Conservation (phyloP, 2,329 filamentous ascomycete species). For the Microsporum audouinii region DNA sequence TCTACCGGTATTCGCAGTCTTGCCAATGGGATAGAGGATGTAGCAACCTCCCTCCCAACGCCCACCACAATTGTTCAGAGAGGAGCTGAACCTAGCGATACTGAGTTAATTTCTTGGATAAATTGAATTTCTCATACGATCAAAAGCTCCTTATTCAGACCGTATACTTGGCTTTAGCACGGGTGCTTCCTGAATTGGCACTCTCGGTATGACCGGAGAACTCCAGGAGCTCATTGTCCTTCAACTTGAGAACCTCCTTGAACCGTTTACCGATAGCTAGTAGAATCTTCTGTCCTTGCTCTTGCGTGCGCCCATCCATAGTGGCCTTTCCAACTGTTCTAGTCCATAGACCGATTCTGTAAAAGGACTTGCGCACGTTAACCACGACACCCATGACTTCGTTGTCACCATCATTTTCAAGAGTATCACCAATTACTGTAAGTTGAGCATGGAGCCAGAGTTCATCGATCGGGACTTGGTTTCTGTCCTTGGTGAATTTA, state of each 20-base stretch:
- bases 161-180: slow-evolving; percentile 86
- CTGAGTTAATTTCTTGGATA: background rate
- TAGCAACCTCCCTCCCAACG: background rate
- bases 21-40: background rate
- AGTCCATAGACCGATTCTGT: slow-evolving; percentile 95
- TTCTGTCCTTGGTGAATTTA: slow-evolving; percentile 63
- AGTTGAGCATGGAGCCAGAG: slow-evolving; percentile 97
- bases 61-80: background rate
- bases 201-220: slow-evolving; percentile 95
- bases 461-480: slow-evolving; percentile 79
- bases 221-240: slow-evolving; percentile 66
- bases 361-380: slow-evolving; percentile 97
- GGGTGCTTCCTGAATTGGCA: slow-evolving; percentile 82
- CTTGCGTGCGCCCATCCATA: slow-evolving; percentile 60
- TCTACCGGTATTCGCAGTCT: background rate
- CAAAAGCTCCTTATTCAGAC: slow-evolving; percentile 45
- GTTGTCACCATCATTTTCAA: slow-evolving; percentile 83
- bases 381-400: slow-evolving; percentile 99
- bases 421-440: slow-evolving; percentile 89
- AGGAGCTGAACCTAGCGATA: background rate
- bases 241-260: slow-evolving; percentile 81
- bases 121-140: background rate
- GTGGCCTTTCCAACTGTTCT: slow-evolving; percentile 79
- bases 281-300: slow-evolving; percentile 78
- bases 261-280: slow-evolving; percentile 76